These are phyloP conservation scores for Solanum ossicruentum DNA, from an alignment of 257 asterid genomes.

Conservation along the genomic window DNA sequence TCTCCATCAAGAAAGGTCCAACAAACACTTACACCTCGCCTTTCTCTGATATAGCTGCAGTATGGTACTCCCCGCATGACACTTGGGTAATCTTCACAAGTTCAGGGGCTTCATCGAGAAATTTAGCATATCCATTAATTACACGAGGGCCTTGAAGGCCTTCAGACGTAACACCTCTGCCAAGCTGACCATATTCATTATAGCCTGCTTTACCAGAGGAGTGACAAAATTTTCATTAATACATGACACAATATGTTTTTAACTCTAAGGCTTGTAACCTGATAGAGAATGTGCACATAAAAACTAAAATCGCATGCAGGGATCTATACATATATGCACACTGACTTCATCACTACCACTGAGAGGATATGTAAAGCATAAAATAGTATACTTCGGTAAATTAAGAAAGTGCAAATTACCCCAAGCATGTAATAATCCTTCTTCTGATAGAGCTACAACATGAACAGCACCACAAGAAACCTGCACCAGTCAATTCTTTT, in stretches of 20 bases:
- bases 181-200: conserved; percentile 97
- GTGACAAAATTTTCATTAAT: conserved; percentile 42
- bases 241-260: conserved; percentile 7
- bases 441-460: conserved; percentile 85
- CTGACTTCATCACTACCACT: background rate
- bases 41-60: conserved; percentile 76
- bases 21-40: conserved; percentile 96
- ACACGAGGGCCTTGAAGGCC: conserved; percentile 93
- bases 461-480: conserved; percentile 93
- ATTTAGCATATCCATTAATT: conserved; percentile 70
- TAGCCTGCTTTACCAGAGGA: conserved; percentile 81
- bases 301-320: background rate
- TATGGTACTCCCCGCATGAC: conserved; percentile 95
- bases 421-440: conserved; percentile 88
- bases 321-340: background rate
- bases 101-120: conserved; percentile 96
- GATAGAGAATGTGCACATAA: background rate
- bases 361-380: background rate
- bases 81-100: conserved; percentile 78
- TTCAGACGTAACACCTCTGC: conserved; percentile 93
- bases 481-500: too few species aligned
- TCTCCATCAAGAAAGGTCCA: conserved; percentile 32
- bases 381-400: background rate
- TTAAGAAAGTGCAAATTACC: conserved; percentile 29
- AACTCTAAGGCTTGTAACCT: conserved; percentile 5